Evolutionary conservation across 371 early-diverging fungal species (phyloP).

Genomic region (Syncephalastrum racemosum): DNA sequence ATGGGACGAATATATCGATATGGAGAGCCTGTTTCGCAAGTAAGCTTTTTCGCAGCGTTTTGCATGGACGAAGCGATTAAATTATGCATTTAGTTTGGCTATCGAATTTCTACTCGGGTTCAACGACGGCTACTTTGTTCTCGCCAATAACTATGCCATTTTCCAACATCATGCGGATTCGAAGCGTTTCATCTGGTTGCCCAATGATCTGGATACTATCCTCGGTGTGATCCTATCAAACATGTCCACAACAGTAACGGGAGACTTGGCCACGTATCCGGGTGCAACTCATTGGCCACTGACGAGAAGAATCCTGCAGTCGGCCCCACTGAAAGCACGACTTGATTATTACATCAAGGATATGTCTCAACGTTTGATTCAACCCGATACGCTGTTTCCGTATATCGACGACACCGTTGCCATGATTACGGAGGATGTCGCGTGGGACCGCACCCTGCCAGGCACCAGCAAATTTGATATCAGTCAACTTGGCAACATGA

Average conservation of each 20-base stretch:
- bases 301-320: slow-evolving; percentile 16
- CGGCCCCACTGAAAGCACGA: slow-evolving; percentile 24
- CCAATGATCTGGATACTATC: too few species aligned
- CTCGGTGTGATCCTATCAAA: too few species aligned
- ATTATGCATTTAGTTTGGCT: too few species aligned
- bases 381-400: slow-evolving; percentile 18
- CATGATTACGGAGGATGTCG: slow-evolving; percentile 38
- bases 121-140: too few species aligned
- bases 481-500: slow-evolving; percentile 1
- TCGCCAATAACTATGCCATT: too few species aligned
- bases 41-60: slow-evolving; percentile 10
- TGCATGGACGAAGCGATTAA: too few species aligned
- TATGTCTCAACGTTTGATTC: slow-evolving; percentile 12
- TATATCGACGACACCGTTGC: slow-evolving; percentile 22
- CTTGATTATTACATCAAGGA: slow-evolving; percentile 24
- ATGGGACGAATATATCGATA: slow-evolving; percentile 35
- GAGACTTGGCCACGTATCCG: too few species aligned
- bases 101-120: too few species aligned
- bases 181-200: too few species aligned
- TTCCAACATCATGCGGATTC: too few species aligned
- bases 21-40: slow-evolving; percentile 35
- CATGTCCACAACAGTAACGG: too few species aligned
- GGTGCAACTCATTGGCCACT: not conserved
- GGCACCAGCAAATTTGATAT: slow-evolving; percentile 13
- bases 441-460: slow-evolving; percentile 32